Base-by-base conservation (phyloP, 2,329 filamentous ascomycete genomes). In the Epichloe coenophiala region DNA sequence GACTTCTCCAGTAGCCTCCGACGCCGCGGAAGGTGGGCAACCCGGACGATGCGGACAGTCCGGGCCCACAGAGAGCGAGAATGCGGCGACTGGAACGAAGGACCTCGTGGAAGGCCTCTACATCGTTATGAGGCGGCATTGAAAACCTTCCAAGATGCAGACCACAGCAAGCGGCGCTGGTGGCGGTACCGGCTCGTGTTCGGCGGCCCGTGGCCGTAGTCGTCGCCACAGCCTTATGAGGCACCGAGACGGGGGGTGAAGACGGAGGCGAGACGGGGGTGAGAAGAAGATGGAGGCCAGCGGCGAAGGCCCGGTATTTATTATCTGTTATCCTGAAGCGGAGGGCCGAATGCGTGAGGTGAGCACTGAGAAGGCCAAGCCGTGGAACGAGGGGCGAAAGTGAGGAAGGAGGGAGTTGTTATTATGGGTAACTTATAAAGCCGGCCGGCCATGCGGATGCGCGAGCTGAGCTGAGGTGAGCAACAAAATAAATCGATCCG, bases 1-100 rank as follows among this genome's bases (percentile, higher is more conserved):
- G 81, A 40, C 83, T 86, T 54, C 88, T 77, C 90, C 90, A 96
- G 50, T 94, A 73, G 0, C 89, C 88, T 6, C 88, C 89, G 12
- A 84, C 81, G 33, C 90, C 90, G 57, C 90, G 78, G 61, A 95
- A 96, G 0, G 90, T 95, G 2, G 88, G 77, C 41, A 83, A 66
- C 2, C 78, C 79, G 4, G 77, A 81, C 2, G 77, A 71, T 2
- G 76, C 78, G 1, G 75, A 79, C 12, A 83, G 67, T 0, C 80
- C 80, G 46, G 80, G 80, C 47, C 80, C 80, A 61, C 75, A 80
- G 55, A 82, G 70, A 41, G 76, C 76, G 31, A 82, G 63, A 54
- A 82, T 73, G 37, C 77, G 75, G 50, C 68, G 67, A 55, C 71
- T 71, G 4, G 63, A 64, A 45, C 61, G 61, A 42, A 78, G 62